Conservation (phyloP, 2,329 filamentous ascomycete genomes). For the Magnaporthiopsis incrustans region DNA sequence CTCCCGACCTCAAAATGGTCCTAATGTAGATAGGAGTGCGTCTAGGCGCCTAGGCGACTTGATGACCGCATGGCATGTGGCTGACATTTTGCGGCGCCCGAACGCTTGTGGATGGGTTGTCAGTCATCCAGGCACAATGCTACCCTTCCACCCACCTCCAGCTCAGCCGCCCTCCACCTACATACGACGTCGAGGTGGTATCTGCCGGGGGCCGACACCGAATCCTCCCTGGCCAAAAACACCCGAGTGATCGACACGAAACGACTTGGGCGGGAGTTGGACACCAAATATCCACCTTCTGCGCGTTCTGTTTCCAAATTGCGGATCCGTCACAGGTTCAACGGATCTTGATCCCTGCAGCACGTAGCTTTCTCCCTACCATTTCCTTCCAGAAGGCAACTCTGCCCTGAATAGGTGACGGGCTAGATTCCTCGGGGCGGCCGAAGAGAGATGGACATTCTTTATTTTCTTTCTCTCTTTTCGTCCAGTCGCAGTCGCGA, state of each 20-base stretch:
- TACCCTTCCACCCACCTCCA: background rate
- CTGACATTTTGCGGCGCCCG: too few relatives aligned
- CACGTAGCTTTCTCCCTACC: background rate
- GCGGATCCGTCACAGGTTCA: conserved; percentile 24
- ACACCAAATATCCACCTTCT: conserved; percentile 4
- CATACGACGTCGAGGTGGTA: background rate
- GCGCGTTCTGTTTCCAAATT: conserved; percentile 21
- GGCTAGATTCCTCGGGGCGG: too few relatives aligned
- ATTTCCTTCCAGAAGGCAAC: background rate
- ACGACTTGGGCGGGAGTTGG: conserved; percentile 3
- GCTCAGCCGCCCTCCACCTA: background rate
- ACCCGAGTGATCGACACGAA: conserved; percentile 9
- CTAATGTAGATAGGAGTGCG: too few relatives aligned
- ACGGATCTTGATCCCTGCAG: background rate
- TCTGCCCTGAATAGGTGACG: background rate
- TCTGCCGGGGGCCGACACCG: background rate
- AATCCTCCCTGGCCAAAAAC: background rate
- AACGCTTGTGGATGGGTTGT: too few relatives aligned
- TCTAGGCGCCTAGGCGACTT: too few relatives aligned
- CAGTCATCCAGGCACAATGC: background rate
- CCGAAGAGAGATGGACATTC: too few relatives aligned
- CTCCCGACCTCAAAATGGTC: background rate
- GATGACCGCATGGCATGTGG: too few relatives aligned
- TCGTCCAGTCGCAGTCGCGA: background rate
- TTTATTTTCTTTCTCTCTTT: background rate